A percentile compares a stretch with the other conserved stretches of the same genome.
phyloP scores from a whole-genome alignment of 202 grass and related monocot genomes.

The Carex sylvatica region DNA sequence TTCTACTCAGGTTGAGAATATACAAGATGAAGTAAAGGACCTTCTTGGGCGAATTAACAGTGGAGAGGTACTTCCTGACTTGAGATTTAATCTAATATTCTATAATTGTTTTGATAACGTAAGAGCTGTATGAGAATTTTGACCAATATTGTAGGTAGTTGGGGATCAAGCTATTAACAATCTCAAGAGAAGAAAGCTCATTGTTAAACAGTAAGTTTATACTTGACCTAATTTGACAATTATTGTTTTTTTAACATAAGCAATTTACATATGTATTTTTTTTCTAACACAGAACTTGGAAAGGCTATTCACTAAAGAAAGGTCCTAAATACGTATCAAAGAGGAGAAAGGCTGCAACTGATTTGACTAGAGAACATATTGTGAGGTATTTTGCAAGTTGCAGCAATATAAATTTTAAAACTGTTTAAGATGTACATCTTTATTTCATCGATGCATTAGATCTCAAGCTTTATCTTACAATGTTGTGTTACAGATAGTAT shows the following conservation, averaged over 20 bases:
- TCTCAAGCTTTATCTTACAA: slow-evolving; percentile 8
- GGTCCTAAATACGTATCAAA: slow-evolving; percentile 79
- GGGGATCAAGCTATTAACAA: slow-evolving; percentile 42
- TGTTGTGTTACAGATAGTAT: neutral
- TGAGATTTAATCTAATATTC: neutral
- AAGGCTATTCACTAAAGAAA: slow-evolving; percentile 80
- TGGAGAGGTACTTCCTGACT: slow-evolving; percentile 57
- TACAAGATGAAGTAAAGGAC: slow-evolving; percentile 64
- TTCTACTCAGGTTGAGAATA: slow-evolving; percentile 52
- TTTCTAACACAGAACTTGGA: slow-evolving; percentile 49
- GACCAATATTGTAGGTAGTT: slow-evolving; percentile 47
- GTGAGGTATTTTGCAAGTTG: slow-evolving; percentile 55
- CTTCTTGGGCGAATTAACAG: slow-evolving; percentile 53
- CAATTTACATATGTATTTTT: neutral
- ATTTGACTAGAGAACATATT: slow-evolving; percentile 87
- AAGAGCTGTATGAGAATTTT: slow-evolving; percentile 6
- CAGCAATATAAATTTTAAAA: neutral
- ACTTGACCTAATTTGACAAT: neutral
- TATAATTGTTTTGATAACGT: neutral
- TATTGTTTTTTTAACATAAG: neutral
- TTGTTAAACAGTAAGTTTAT: slow-evolving; percentile 64
- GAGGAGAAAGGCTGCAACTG: slow-evolving; percentile 82
- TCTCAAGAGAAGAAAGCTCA: slow-evolving; percentile 83
- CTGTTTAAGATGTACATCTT: neutral
- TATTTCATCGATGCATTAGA: neutral